Conservation (phyloP, 1,284 basidiomycete species). For the Athelia psychrophila region DNA sequence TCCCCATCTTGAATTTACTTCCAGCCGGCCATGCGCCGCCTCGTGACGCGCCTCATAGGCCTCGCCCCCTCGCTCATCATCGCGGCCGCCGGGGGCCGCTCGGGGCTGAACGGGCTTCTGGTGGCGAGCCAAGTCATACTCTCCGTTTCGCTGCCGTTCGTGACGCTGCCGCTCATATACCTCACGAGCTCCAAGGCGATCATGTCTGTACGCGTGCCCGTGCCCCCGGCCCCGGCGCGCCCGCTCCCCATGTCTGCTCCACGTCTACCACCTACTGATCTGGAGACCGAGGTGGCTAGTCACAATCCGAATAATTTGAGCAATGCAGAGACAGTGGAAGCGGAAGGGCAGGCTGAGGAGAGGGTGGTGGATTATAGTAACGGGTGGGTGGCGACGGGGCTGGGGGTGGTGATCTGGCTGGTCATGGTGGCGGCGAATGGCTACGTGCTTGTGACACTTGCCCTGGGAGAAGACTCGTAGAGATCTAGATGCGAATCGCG, state of each 20-base stretch:
- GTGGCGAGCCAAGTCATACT: slow-evolving; percentile 78
- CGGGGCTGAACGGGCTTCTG: slow-evolving; percentile 71
- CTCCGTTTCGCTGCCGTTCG: slow-evolving; percentile 76
- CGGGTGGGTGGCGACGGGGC: too few relatives aligned
- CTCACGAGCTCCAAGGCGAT: slow-evolving; percentile 55
- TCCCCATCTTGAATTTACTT: slow-evolving; percentile 2
- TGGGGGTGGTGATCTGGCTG: slow-evolving; percentile 57
- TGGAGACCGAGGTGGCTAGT: too few relatives aligned
- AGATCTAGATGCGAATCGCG: too few relatives aligned
- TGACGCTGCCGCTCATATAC: slow-evolving; percentile 66
- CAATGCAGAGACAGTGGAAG: too few relatives aligned
- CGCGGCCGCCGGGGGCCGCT: slow-evolving; percentile 60
- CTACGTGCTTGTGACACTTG: slow-evolving; percentile 57
- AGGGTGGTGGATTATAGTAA: slow-evolving; percentile 65
- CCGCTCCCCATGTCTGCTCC: too few relatives aligned
- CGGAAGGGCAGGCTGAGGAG: too few relatives aligned
- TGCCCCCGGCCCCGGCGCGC: too few relatives aligned
- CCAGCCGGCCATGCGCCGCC: slow-evolving; percentile 68
- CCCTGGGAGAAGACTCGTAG: too few relatives aligned
- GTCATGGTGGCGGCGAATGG: slow-evolving; percentile 70
- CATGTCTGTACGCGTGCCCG: slow-evolving; percentile 43
- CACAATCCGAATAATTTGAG: too few relatives aligned
- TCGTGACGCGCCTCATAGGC: slow-evolving; percentile 72
- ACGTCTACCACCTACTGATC: too few relatives aligned
- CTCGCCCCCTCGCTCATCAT: slow-evolving; percentile 74